These are phyloP conservation scores for Candida loeiensis DNA, from an alignment of 805 yeast genomes.

Conservation along the genomic window DNA sequence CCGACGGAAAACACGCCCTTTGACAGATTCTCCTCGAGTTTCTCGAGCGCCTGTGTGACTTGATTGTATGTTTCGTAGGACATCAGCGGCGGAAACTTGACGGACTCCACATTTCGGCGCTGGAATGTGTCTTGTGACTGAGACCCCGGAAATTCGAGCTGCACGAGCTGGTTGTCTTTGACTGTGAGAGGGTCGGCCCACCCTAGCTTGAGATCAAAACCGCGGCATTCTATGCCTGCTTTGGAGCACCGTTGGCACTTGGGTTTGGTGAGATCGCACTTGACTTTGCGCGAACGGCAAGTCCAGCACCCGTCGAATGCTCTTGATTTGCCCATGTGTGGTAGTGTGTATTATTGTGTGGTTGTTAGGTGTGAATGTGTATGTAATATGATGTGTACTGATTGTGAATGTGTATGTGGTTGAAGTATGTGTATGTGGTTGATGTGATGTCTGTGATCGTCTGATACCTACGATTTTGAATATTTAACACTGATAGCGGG, in stretches of 20 bases:
- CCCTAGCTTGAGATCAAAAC: slow-evolving; percentile 47
- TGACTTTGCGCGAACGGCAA: slow-evolving; percentile 50
- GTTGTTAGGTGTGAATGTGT: no score
- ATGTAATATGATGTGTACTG: no score
- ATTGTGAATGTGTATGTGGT: no score
- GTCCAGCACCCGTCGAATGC: slow-evolving; percentile 54
- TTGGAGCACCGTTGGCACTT: slow-evolving; percentile 44
- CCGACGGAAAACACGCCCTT: neutral
- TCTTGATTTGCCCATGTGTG: neutral
- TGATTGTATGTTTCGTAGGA: slow-evolving; percentile 37
- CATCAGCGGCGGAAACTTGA: slow-evolving; percentile 34
- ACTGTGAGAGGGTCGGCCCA: slow-evolving; percentile 44
- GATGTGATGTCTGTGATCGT: no score
- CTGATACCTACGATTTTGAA: no score
- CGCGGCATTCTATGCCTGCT: slow-evolving; percentile 44
- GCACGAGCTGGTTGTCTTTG: slow-evolving; percentile 16
- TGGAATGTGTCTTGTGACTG: slow-evolving; percentile 30
- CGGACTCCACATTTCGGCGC: slow-evolving; percentile 45
- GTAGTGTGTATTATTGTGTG: neutral
- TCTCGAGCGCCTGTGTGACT: slow-evolving; percentile 36
- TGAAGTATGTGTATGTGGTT: no score
- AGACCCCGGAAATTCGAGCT: slow-evolving; percentile 16
- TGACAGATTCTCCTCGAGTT: slow-evolving; percentile 18
- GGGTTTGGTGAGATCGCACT: slow-evolving; percentile 49
- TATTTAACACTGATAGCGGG: no score